Percentiles rank a stretch among this genome's conserved stretches.
phyloP scores from a whole-genome alignment of 208 protist genomes.

The Leishmania lainsoni region DNA sequence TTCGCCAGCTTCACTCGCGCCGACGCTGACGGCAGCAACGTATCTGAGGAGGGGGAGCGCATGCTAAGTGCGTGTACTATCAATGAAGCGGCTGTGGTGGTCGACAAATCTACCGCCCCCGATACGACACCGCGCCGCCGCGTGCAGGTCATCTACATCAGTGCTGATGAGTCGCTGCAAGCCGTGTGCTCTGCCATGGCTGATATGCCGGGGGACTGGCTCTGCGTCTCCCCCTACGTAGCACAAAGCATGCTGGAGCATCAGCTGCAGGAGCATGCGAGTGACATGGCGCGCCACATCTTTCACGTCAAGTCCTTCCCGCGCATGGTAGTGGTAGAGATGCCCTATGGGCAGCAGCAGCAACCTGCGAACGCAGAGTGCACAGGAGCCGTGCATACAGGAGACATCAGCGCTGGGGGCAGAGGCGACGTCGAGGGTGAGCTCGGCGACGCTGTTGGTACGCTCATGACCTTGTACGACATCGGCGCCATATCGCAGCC shows the following conservation, averaged over 20 bases:
- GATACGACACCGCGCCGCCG: conserved; percentile 1
- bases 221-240: conserved; percentile 37
- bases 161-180: conserved; percentile 44
- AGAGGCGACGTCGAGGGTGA: conserved; percentile 8
- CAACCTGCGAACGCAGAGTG: not conserved
- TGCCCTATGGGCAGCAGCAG: conserved; percentile 10
- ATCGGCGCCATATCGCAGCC: conserved; percentile 9
- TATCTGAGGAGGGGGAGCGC: conserved; percentile 9
- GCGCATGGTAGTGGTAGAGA: conserved; percentile 52
- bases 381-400: not conserved
- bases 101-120: not conserved
- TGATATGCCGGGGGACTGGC: conserved; percentile 53
- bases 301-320: conserved; percentile 65
- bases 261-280: conserved; percentile 17
- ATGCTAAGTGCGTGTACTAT: conserved; percentile 15
- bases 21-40: conserved; percentile 9
- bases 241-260: conserved; percentile 13
- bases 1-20: conserved; percentile 11
- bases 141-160: conserved; percentile 70
- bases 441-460: conserved; percentile 14
- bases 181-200: conserved; percentile 35
- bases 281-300: conserved; percentile 13
- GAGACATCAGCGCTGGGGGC: conserved; percentile 1
- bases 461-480: not conserved
- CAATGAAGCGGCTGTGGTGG: not conserved